Conservation (phyloP, 176 grass and related monocot genomes). For the Paspalum notatum region DNA sequence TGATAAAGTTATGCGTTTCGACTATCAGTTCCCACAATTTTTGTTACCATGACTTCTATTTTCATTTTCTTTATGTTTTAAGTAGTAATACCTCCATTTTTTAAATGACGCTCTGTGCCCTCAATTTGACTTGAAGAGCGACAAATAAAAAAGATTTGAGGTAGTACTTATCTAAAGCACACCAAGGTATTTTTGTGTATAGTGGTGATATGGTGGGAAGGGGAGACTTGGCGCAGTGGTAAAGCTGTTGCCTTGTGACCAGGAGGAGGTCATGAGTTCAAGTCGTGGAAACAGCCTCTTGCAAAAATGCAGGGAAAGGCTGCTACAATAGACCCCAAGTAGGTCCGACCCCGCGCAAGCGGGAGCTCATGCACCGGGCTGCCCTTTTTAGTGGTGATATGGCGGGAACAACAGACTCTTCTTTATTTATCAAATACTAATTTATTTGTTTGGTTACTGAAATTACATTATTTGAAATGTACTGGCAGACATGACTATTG, state of each 20-base stretch:
- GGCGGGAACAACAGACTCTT: not conserved
- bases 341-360: too few species aligned
- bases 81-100: not conserved
- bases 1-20: constrained; percentile 21
- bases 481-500: not conserved
- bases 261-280: too few species aligned
- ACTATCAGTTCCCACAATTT: constrained; percentile 24
- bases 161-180: not conserved
- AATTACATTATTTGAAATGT: not conserved
- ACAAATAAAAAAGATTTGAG: not conserved
- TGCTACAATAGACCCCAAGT: too few species aligned
- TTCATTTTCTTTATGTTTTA: not conserved
- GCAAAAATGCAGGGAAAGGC: too few species aligned
- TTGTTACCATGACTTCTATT: not conserved
- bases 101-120: too few species aligned
- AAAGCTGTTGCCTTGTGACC: too few species aligned
- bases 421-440: constrained; percentile 19
- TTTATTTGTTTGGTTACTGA: not conserved
- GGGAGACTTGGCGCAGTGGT: too few species aligned
- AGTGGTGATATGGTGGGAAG: constrained; percentile 4
- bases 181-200: not conserved
- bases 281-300: too few species aligned
- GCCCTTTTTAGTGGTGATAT: constrained; percentile 16
- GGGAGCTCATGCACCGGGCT: too few species aligned
- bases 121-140: too few species aligned